Base-by-base conservation (phyloP, 1,284 basidiomycete species). In the Irpex sp. region DNA sequence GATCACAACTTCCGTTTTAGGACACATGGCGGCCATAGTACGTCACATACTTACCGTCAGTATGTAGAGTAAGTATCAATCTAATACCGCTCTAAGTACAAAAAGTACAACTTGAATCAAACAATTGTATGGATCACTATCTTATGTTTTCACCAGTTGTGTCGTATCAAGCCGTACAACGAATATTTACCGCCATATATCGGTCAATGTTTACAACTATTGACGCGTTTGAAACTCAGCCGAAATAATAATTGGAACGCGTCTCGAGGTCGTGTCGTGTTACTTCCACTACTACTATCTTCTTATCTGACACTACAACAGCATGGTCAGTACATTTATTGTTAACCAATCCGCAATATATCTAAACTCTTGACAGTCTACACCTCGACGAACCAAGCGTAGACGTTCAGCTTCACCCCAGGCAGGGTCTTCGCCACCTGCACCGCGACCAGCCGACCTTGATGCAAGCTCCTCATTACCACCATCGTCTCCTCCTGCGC, bases 401-500 rank as follows among this genome's bases (percentile, higher is more conserved):
- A 82, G 82, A 61, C 81, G 89, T 66, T 88, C 87, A 31, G 77
- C 78, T 3, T 86, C 86, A 50, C 84, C 86, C 60, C 75, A 76
- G 35, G 72, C 75, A 13, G 78, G 77, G 46, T 86, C 87, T 4
- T 87, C 88, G 0, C 82, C 86, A 9, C 74, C 77, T n/a, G 75
- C 76, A 50, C 77, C 75, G 19, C 75, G 76, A 54, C 76, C 83
- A 74, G 80, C 54, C 82, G 86, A 72, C 82, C 83, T 21, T 72
- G 79, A 80, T 68, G 87, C 86, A 26, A 79, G 82, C 56, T 87
- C 91, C 6, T 93, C 90, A 17, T 77, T 93, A 7, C 92, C 92
- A 0, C 92, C 92, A 4, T 92, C 90, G 2, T 94, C 92, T 7
- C 93, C 94, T 2, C 92, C 88, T 2, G 82, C 86, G 0, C 88